Evolutionary conservation across 1,139 yeast genomes (phyloP).

Genomic region (Suhomyces bolitotheri): DNA sequence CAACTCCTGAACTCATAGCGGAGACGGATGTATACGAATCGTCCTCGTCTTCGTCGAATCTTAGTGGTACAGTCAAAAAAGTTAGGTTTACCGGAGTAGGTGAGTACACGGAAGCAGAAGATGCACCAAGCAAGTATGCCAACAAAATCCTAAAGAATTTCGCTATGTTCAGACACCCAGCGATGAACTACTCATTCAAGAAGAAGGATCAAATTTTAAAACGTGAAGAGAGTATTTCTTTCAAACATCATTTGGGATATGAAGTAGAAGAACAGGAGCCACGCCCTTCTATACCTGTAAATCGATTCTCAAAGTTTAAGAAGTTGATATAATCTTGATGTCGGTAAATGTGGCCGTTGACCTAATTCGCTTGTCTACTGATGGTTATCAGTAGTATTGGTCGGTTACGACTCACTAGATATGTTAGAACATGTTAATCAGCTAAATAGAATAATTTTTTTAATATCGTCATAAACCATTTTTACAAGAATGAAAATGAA

Average conservation of each 20-base stretch:
- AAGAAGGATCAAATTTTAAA: conserved; percentile 48
- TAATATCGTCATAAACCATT: too few species aligned
- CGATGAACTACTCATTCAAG: conserved; percentile 22
- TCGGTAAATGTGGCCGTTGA: too few species aligned
- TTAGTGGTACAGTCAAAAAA: conserved; percentile 28
- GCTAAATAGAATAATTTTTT: too few species aligned
- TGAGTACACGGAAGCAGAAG: conserved; percentile 54
- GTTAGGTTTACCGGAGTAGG: conserved; percentile 57
- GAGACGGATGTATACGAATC: conserved; percentile 6
- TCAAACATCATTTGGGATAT: conserved; percentile 33
- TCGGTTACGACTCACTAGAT: too few species aligned
- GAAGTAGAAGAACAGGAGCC: conserved; percentile 9
- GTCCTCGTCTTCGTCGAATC: conserved; percentile 15
- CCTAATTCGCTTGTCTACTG: too few species aligned
- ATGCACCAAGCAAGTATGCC: conserved; percentile 53
- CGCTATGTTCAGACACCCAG: conserved; percentile 38
- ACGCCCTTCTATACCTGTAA: conserved; percentile 3
- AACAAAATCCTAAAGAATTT: conserved; percentile 49
- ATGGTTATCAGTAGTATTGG: too few species aligned
- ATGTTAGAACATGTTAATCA: too few species aligned
- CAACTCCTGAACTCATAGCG: conserved; percentile 9
- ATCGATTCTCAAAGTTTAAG: conserved; percentile 15
- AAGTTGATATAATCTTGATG: conserved; percentile 9
- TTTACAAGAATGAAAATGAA: too few species aligned
- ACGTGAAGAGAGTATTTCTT: conserved; percentile 55